A percentile compares a stretch with the other conserved stretches of the same genome.
Conservation (phyloP, 1,284 basidiomycete species). For the Polyporus tsugae region DNA sequence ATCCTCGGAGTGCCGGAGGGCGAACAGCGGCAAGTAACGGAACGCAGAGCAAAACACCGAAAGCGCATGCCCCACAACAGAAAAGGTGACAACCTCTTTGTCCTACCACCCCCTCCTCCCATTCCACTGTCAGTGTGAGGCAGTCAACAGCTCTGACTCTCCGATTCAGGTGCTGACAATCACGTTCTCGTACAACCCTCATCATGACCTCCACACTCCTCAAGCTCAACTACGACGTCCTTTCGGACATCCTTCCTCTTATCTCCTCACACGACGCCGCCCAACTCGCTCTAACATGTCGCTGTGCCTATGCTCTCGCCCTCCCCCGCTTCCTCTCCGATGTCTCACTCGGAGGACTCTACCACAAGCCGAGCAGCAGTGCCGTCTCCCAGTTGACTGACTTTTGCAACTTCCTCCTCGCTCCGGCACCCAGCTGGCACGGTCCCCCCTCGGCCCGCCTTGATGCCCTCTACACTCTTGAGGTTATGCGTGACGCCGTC, state of each 20-base stretch:
- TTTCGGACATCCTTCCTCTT: constrained; percentile 26
- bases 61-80: constrained; percentile 17
- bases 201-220: constrained; percentile 30
- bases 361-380: constrained; percentile 30
- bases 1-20: constrained; percentile 20
- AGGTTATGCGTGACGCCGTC: constrained; percentile 33
- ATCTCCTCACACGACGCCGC: constrained; percentile 28
- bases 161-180: not conserved
- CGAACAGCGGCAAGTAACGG: constrained; percentile 26
- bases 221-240: constrained; percentile 33
- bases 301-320: constrained; percentile 27
- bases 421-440: constrained; percentile 30
- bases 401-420: constrained; percentile 32
- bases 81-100: constrained; percentile 14
- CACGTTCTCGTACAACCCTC: not conserved
- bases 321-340: constrained; percentile 31
- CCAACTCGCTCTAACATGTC: constrained; percentile 29
- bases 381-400: constrained; percentile 31
- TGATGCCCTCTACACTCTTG: constrained; percentile 24
- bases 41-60: constrained; percentile 21
- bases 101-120: constrained; percentile 9
- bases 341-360: constrained; percentile 30
- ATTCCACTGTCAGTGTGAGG: not conserved
- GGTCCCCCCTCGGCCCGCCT: constrained; percentile 24
- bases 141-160: not conserved